These are phyloP conservation scores for Bruguiera parviflora DNA, from an alignment of 345 rosid genomes.

Conservation along the genomic window DNA sequence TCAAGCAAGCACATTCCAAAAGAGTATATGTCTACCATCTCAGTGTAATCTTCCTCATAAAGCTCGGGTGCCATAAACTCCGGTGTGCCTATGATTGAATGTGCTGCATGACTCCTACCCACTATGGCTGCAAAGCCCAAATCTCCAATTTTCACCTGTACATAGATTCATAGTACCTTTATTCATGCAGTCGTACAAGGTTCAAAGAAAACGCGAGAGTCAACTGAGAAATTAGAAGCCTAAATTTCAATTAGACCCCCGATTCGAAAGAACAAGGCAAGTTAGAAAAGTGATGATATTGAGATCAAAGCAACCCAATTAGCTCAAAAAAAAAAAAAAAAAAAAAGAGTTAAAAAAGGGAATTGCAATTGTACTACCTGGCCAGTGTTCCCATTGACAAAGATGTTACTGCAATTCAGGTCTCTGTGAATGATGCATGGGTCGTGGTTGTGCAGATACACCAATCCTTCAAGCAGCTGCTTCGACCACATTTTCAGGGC, in stretches of 20 bases:
- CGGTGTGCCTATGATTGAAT: constrained; percentile 61
- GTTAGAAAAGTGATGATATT: background rate
- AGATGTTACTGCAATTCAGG: constrained; percentile 68
- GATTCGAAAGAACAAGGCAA: background rate
- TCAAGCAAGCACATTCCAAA: constrained; percentile 68
- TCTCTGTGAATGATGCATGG: constrained; percentile 67
- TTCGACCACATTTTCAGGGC: constrained; percentile 70
- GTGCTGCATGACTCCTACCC: constrained; percentile 60
- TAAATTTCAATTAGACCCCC: background rate
- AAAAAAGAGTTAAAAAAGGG: background rate
- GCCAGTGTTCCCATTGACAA: constrained; percentile 64
- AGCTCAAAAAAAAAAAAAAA: background rate
- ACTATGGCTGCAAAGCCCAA: constrained; percentile 61
- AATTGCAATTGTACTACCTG: constrained; percentile 32
- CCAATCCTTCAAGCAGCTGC: constrained; percentile 61
- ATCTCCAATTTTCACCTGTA: constrained; percentile 69
- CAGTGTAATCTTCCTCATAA: constrained; percentile 71
- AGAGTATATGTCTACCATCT: constrained; percentile 62
- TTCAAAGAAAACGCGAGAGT: background rate
- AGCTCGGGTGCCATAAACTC: constrained; percentile 76
- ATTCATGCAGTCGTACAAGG: constrained; percentile 1
- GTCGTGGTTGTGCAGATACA: constrained; percentile 62
- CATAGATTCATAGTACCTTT: constrained; percentile 3
- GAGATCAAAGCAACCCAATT: background rate
- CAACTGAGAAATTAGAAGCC: background rate